Evolutionary conservation across 139 green algal genomes (phyloP), one percentile per base, ranked within the genome.

Genomic region (Coelastrella sp.): DNA sequence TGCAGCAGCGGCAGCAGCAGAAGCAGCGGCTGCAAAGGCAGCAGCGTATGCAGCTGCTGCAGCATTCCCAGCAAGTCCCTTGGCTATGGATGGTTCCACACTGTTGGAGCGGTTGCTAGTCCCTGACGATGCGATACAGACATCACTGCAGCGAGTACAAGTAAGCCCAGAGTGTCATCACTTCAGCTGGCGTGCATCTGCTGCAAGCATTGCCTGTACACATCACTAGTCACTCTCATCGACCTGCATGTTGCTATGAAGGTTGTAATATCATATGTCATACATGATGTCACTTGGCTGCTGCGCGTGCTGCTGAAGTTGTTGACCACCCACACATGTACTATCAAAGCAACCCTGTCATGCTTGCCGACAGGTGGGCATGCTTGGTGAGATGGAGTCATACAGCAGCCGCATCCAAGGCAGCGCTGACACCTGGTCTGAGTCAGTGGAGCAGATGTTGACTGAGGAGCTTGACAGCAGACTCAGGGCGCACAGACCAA

Each of bases 391-490:
- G 75, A 95, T 95, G 93, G 91, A 93, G 22, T 81, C 87, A 5
- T 93, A 93, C 60, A 83, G 73, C 23, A 76, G 88, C 65, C 87
- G 89, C 14, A 75, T 86, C 5, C 22, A 83, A 47, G 89, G 74
- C 61, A 77, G 77, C 88, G 91, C 92, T 23, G 79, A 91, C 0
- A 83, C 83, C 19, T 96, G 92, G 93, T 87, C 90, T 76, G 82
- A 73, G 47, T 89, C 93, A 78, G 54, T 93, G 56, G 95, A 97
- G 92, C 89, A 88, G 65, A 60, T 86, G 54, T 83, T 95, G 5
- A 96, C 92, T 6, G 93, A 96, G 85, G 93, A 96, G 91, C 91
- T 97, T 54, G 94, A 96, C 74, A 86, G 86, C 5, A 90, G 91
- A 14, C 89, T 97, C 22, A 86, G 94, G 17, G 71, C 91, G 54